A percentile compares a stretch with the other conserved stretches of the same genome.
These are phyloP conservation scores for Spiraea crenata DNA, from an alignment of 331 rosid genomes.

Conservation along the genomic window DNA sequence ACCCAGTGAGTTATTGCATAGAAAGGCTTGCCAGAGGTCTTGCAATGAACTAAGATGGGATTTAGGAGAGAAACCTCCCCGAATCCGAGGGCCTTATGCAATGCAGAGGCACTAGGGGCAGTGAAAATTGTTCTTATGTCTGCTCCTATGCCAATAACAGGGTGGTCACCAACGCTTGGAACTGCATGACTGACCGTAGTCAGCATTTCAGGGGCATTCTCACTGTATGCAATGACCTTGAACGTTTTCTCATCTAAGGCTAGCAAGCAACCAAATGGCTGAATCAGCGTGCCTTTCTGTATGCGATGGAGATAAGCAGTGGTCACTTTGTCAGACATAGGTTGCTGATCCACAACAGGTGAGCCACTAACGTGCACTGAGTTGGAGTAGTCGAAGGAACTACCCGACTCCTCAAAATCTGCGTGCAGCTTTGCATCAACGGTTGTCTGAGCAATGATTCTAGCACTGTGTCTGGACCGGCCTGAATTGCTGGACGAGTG, in stretches of 20 bases:
- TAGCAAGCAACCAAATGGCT: constrained; percentile 90
- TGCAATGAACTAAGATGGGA: constrained; percentile 95
- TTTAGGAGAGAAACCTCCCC: constrained; percentile 90
- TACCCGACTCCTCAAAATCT: constrained; percentile 83
- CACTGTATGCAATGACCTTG: constrained; percentile 90
- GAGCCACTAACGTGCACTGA: constrained; percentile 62
- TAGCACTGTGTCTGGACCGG: constrained; percentile 74
- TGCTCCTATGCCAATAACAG: constrained; percentile 89
- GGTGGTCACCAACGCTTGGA: constrained; percentile 94
- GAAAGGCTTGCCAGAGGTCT: constrained; percentile 95
- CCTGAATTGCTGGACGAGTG: constrained; percentile 76
- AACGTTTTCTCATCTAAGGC: constrained; percentile 91
- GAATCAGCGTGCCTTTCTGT: constrained; percentile 89
- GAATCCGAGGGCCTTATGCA: constrained; percentile 88
- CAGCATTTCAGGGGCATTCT: constrained; percentile 94
- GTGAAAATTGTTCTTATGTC: constrained; percentile 79
- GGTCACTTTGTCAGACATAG: constrained; percentile 77
- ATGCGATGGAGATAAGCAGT: constrained; percentile 87
- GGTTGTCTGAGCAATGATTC: constrained; percentile 84
- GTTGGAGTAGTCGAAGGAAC: constrained; percentile 87
- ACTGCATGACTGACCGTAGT: constrained; percentile 95
- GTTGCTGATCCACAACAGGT: constrained; percentile 45
- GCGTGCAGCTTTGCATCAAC: constrained; percentile 95
- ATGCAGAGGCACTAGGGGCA: constrained; percentile 84
- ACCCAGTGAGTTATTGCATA: constrained; percentile 89